phyloP scores from a whole-genome alignment of 192 early-diverging fungal species.

The Entomortierella chlamydospora region DNA sequence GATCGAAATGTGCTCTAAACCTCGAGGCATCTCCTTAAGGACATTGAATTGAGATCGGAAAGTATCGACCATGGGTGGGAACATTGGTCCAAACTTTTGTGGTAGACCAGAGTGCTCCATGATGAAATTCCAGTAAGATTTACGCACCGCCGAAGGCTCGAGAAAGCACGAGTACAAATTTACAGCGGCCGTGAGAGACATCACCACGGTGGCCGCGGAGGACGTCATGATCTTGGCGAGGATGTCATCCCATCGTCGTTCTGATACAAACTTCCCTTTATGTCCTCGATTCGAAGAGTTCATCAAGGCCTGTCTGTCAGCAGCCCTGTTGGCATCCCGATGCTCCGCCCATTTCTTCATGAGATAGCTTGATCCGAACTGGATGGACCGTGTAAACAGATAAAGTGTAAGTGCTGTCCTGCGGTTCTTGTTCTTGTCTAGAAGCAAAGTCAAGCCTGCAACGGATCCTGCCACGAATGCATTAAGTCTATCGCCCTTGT shows the following conservation, averaged over 20 bases:
- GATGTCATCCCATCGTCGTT: conserved; percentile 57
- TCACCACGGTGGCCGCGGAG: conserved; percentile 58
- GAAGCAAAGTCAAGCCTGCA: conserved; percentile 67
- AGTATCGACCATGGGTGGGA: conserved; percentile 45
- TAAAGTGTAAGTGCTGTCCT: conserved; percentile 74
- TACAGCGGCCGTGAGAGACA: conserved; percentile 60
- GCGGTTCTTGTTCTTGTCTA: conserved; percentile 70
- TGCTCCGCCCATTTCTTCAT: conserved; percentile 68
- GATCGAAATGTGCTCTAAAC: conserved; percentile 45
- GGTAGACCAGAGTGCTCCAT: conserved; percentile 59
- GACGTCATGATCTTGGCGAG: conserved; percentile 54
- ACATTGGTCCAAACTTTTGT: conserved; percentile 57
- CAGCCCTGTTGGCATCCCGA: conserved; percentile 36
- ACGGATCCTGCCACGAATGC: conserved; percentile 73
- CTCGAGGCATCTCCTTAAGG: conserved; percentile 29
- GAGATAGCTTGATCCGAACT: conserved; percentile 70
- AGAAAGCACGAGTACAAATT: conserved; percentile 66
- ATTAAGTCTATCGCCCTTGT: conserved; percentile 66
- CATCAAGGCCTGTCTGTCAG: conserved; percentile 24
- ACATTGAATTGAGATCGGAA: conserved; percentile 40
- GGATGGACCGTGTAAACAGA: conserved; percentile 69
- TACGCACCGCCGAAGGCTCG: conserved; percentile 66
- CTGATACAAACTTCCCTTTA: conserved; percentile 20
- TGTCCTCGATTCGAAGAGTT: conserved; percentile 22
- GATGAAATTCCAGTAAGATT: conserved; percentile 68